Percentiles rank a stretch among this genome's conserved stretches.
phyloP scores from a whole-genome alignment of 345 rosid genomes.

The Gossypium thurberi region DNA sequence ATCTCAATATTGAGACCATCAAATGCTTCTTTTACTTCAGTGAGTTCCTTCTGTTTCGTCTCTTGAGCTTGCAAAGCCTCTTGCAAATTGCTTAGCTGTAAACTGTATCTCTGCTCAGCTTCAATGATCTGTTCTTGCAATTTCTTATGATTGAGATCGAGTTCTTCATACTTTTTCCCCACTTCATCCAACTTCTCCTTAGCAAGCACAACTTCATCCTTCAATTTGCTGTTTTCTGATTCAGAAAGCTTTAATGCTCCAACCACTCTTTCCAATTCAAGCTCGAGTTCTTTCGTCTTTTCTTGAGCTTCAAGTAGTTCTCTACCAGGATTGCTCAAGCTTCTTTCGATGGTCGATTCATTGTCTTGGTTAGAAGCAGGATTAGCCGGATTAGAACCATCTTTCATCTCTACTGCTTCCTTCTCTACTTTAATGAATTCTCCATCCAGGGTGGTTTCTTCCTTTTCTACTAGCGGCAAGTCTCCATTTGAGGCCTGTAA shows the following conservation, averaged over 20 bases:
- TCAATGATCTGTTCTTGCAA: constrained; percentile 60
- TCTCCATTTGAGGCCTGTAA: constrained; percentile 54
- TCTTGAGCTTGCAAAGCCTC: constrained; percentile 67
- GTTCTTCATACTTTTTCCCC: constrained; percentile 53
- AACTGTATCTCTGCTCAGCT: constrained; percentile 54
- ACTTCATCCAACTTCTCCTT: constrained; percentile 54
- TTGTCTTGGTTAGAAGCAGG: constrained; percentile 22
- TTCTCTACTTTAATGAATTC: constrained; percentile 92
- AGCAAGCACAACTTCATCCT: constrained; percentile 47
- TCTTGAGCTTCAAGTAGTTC: constrained; percentile 83
- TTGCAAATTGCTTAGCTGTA: constrained; percentile 48
- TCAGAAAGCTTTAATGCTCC: constrained; percentile 62
- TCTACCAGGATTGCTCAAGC: constrained; percentile 46
- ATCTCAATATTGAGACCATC: constrained; percentile 59
- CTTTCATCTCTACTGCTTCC: constrained; percentile 66
- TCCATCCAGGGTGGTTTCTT: constrained; percentile 57
- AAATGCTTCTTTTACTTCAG: constrained; percentile 67
- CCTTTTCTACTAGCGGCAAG: constrained; percentile 33
- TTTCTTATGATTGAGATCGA: constrained; percentile 53
- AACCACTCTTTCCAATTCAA: constrained; percentile 67
- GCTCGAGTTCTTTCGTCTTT: constrained; percentile 70
- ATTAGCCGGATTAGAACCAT: constrained; percentile 27
- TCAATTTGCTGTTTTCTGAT: constrained; percentile 49
- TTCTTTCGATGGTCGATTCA: constrained; percentile 36
- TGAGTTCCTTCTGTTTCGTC: constrained; percentile 63